Conservation (phyloP, 345 rosid genomes). For the Boechera retrofracta region DNA sequence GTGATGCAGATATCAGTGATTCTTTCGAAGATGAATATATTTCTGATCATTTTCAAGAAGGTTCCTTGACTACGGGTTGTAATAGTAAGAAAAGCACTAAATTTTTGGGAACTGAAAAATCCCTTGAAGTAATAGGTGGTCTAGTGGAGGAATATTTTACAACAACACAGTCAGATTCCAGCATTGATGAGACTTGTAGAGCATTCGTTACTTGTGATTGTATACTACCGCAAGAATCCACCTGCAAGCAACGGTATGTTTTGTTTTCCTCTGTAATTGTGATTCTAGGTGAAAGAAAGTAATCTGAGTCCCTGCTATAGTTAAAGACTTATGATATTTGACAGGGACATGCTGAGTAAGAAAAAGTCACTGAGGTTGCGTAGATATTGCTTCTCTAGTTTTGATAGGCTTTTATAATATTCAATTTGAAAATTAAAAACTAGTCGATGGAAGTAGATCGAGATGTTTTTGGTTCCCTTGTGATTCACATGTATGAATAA, state of each 20-base stretch:
- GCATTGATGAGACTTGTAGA: constrained; percentile 63
- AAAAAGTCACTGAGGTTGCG: constrained; percentile 1
- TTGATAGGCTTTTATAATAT: constrained; percentile 22
- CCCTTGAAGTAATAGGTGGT: constrained; percentile 49
- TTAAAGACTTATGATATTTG: constrained; percentile 19
- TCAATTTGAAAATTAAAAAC: not conserved
- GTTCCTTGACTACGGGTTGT: constrained; percentile 24
- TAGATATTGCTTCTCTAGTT: constrained; percentile 14
- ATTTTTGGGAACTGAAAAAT: constrained; percentile 44
- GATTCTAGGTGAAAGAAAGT: constrained; percentile 29
- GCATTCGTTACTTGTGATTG: constrained; percentile 68
- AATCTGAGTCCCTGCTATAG: constrained; percentile 25
- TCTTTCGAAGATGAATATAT: constrained; percentile 37
- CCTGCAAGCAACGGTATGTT: constrained; percentile 60
- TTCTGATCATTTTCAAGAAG: constrained; percentile 41
- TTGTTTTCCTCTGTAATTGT: constrained; percentile 23
- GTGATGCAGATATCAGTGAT: constrained; percentile 45
- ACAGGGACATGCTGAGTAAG: constrained; percentile 13
- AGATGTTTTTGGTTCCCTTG: constrained; percentile 17
- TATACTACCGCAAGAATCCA: constrained; percentile 66
- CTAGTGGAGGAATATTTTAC: constrained; percentile 68
- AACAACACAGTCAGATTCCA: constrained; percentile 60
- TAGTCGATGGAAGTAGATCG: constrained; percentile 12
- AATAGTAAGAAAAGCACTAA: constrained; percentile 30
- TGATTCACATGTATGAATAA: not conserved